phyloP scores from a whole-genome alignment of 345 rosid species.

The Nephelium lappaceum region DNA sequence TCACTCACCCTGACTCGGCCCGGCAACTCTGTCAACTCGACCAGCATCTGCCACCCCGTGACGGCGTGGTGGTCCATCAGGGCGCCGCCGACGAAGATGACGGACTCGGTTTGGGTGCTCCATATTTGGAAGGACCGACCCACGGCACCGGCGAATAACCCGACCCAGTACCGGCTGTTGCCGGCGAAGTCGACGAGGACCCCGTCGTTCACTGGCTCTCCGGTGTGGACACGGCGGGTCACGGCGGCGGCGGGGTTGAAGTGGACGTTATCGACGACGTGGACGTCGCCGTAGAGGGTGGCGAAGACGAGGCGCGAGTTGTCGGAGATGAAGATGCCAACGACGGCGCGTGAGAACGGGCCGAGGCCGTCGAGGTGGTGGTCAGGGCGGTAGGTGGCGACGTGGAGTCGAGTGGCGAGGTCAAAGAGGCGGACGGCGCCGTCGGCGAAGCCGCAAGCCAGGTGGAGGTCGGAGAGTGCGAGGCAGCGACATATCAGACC shows the following conservation, averaged over 20 bases:
- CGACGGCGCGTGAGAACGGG: constrained; percentile 69
- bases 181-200: constrained; percentile 83
- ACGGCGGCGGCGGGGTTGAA: constrained; percentile 31
- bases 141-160: constrained; percentile 77
- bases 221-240: constrained; percentile 55
- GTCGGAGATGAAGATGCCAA: constrained; percentile 59
- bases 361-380: constrained; percentile 65
- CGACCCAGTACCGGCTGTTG: constrained; percentile 84
- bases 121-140: constrained; percentile 81
- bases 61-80: constrained; percentile 75
- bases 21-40: constrained; percentile 57
- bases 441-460: constrained; percentile 89
- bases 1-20: constrained; percentile 67
- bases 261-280: constrained; percentile 49
- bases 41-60: constrained; percentile 74
- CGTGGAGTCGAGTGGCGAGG: constrained; percentile 55
- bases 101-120: constrained; percentile 57
- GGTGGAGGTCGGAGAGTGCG: constrained; percentile 65
- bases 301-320: constrained; percentile 58
- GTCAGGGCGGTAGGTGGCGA: constrained; percentile 57
- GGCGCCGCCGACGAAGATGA: constrained; percentile 52
- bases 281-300: constrained; percentile 74
- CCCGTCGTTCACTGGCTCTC: constrained; percentile 69
- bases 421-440: constrained; percentile 81
- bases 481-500: constrained; percentile 80